phyloP scores from a whole-genome alignment of 108 stramenopile genomes.

The Ochromonas danica region DNA sequence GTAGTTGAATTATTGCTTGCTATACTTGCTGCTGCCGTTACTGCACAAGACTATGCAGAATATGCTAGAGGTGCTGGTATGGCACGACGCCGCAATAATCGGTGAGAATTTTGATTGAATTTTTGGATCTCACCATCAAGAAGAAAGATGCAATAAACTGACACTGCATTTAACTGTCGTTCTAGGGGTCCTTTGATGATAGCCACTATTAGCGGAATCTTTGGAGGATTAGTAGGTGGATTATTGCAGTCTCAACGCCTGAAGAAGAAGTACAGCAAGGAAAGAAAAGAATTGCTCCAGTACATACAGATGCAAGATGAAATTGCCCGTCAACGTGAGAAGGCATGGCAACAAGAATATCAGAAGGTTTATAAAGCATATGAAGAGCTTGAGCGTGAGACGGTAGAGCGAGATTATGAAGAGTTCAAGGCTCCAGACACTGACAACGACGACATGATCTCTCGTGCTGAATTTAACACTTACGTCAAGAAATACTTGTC shows the following conservation, averaged over 20 bases:
- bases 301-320: slow-evolving; percentile 34
- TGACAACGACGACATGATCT: slow-evolving; percentile 88
- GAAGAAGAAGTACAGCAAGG: neutral
- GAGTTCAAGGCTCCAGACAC: slow-evolving; percentile 96
- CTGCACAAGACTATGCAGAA: slow-evolving; percentile 8
- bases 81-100: neutral
- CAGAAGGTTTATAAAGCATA: slow-evolving; percentile 11
- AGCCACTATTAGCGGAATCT: too few species aligned
- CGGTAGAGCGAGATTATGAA: slow-evolving; percentile 86
- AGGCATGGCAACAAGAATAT: slow-evolving; percentile 22
- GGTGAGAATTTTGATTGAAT: neutral
- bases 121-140: too few species aligned
- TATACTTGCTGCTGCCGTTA: neutral
- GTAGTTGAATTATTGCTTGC: neutral
- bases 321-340: neutral
- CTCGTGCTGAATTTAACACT: slow-evolving; percentile 83
- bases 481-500: slow-evolving; percentile 87
- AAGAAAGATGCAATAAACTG: too few species aligned
- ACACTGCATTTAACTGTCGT: too few species aligned
- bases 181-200: too few species aligned
- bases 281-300: slow-evolving; percentile 28
- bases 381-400: slow-evolving; percentile 70
- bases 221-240: neutral
- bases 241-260: neutral
- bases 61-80: slow-evolving; percentile 19